Evolutionary conservation across 2,329 filamentous ascomycete species (phyloP).

Genomic region (Drechmeria coniospora): DNA sequence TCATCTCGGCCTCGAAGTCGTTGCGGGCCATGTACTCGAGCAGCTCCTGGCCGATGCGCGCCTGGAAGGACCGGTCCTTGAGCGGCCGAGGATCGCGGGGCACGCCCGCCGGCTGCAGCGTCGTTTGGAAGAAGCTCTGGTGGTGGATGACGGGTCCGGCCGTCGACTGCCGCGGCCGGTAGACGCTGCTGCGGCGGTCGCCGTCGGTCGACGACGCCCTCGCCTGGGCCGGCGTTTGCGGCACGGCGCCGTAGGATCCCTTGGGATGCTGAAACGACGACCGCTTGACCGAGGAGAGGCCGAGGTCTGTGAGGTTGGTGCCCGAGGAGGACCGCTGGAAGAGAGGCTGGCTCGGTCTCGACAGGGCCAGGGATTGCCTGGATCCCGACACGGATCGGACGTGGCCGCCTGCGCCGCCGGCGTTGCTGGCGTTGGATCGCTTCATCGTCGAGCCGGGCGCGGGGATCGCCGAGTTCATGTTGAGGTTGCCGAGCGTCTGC

Average conservation of each 20-base stretch:
- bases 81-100: slow-evolving; percentile 77
- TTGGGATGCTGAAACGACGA: slow-evolving; percentile 68
- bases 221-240: slow-evolving; percentile 36
- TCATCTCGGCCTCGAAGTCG: slow-evolving; percentile 97
- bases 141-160: slow-evolving; percentile 49
- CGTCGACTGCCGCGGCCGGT: slow-evolving; percentile 53
- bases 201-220: slow-evolving; percentile 35
- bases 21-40: slow-evolving; percentile 83
- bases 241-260: slow-evolving; percentile 17
- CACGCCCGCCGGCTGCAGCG: slow-evolving; percentile 64
- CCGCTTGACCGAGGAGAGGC: slow-evolving; percentile 71
- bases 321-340: slow-evolving; percentile 78
- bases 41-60: slow-evolving; percentile 73
- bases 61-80: slow-evolving; percentile 65
- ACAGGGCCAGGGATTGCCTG: slow-evolving; percentile 71
- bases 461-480: slow-evolving; percentile 69
- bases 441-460: slow-evolving; percentile 91
- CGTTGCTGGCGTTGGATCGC: slow-evolving; percentile 66
- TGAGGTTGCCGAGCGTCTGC: slow-evolving; percentile 76
- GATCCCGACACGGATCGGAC: slow-evolving; percentile 69
- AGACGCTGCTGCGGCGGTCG: slow-evolving; percentile 69
- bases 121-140: slow-evolving; percentile 91
- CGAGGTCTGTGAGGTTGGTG: slow-evolving; percentile 62
- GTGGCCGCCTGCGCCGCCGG: slow-evolving; percentile 41
- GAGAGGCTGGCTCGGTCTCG: slow-evolving; percentile 70